Evolutionary conservation across 2,329 filamentous ascomycete species (phyloP), one percentile per base, ranked within the genome.

Genomic region (Penicillium sp.): DNA sequence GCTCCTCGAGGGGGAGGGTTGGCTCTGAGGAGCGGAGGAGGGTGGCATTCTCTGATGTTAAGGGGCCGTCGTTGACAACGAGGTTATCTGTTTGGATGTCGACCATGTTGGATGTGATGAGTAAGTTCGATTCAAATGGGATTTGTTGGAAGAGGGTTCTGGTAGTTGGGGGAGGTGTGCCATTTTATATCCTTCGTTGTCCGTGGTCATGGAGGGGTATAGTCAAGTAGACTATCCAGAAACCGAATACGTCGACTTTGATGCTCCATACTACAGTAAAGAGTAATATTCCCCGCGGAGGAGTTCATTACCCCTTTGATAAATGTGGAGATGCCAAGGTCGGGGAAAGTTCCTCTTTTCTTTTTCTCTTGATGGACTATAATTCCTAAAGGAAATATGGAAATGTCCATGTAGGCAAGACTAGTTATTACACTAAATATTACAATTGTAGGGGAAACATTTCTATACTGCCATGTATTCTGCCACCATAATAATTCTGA

Each of bases 31-130:
- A 69, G 9, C 65, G 73, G 25, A 84, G 67, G 19, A 70, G 66
- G 0, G 70, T 70, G 2, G 79, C 73, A 55, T 81, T 77, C 7
- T 72, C 68, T 5, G 77, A 71, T n/a, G 67, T 69, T 10, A 84
- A 73, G 6, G 75, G 74, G 0, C 78, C 78, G 56, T 81, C 78
- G 53, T 74, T 79, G 43, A 80, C 78, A 49, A 67, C 75, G 10
- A 79, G 67, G 37, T 59, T 56, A 9, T 62, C 49, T 57, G 56
- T 52, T 48, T 56, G 51, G 43, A 67, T 44, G 19, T 50, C 64
- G 35, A 66, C 61, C 65, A 67, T 67, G 12, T 48, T 62, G 41
- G 12, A 5, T 31, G 8, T 4, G 12, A 26, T 31, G 8, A 31
- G 5, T 2, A n/a, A 28, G 3, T 42, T 44, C 6, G 11, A 17